phyloP scores from a whole-genome alignment of 345 rosid species.

The Corchorus olitorius region DNA sequence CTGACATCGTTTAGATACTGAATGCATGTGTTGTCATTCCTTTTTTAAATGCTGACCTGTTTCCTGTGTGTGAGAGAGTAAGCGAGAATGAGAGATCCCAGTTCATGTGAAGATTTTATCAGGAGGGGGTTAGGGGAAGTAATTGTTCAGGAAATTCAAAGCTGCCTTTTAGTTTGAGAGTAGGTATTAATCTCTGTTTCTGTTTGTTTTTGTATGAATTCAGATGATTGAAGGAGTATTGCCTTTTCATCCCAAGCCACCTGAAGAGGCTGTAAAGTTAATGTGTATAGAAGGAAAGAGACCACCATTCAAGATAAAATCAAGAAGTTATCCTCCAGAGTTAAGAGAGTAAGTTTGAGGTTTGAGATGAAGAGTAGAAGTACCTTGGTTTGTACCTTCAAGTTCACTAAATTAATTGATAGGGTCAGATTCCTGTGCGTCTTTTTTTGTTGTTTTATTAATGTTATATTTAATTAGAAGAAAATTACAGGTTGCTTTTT shows the following conservation, averaged over 20 bases:
- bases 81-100: background rate
- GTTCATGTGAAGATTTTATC: background rate
- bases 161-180: background rate
- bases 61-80: background rate
- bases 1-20: background rate
- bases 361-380: background rate
- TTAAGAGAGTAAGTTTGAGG: conserved; percentile 70
- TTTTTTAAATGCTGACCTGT: background rate
- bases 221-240: conserved; percentile 87
- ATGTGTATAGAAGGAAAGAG: conserved; percentile 73
- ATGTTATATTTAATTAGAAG: background rate
- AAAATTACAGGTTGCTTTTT: background rate
- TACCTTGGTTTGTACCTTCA: conserved; percentile 7
- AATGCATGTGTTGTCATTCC: background rate
- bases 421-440: background rate
- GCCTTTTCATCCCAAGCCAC: conserved; percentile 74
- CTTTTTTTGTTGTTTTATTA: background rate
- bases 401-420: background rate
- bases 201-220: conserved; percentile 23
- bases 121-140: conserved; percentile 1
- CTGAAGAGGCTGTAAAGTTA: conserved; percentile 62
- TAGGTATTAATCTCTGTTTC: conserved; percentile 9
- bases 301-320: conserved; percentile 67
- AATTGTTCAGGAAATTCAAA: background rate
- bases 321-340: conserved; percentile 74